Percentiles rank a stretch among this genome's conserved stretches.
These are phyloP conservation scores for Teratosphaeria nubilosa DNA, from an alignment of 2,329 filamentous ascomycete genomes.

Conservation along the genomic window DNA sequence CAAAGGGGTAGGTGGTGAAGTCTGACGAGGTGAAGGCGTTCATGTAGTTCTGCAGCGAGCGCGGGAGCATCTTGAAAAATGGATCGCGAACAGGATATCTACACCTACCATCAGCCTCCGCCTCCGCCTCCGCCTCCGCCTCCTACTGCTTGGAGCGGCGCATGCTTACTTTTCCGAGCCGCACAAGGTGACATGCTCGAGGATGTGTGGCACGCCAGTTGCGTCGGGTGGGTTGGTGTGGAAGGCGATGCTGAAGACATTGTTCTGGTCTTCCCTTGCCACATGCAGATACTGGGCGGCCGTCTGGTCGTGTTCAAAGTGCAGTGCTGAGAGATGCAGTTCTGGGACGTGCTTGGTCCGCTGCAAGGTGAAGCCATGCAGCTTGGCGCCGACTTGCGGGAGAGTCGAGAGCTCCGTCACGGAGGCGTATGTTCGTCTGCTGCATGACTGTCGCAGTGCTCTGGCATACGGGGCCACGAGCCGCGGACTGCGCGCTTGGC, in stretches of 20 bases:
- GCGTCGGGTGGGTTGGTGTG: conserved; percentile 97
- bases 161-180: conserved; percentile 70
- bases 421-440: conserved; percentile 41
- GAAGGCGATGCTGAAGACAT: conserved; percentile 99
- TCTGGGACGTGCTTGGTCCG: conserved; percentile 88
- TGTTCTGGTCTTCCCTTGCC: conserved; percentile 90
- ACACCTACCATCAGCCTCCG: conserved; percentile 8
- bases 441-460: neutral
- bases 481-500: conserved; percentile 13
- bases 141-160: neutral
- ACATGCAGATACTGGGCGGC: conserved; percentile 94
- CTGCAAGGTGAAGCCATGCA: conserved; percentile 88
- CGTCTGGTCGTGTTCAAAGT: conserved; percentile 88
- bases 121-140: neutral
- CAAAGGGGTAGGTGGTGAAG: conserved; percentile 95
- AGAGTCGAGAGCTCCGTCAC: conserved; percentile 67
- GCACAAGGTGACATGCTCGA: conserved; percentile 94
- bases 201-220: conserved; percentile 90
- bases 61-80: conserved; percentile 99
- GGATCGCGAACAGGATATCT: conserved; percentile 96
- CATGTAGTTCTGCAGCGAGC: conserved; percentile 99
- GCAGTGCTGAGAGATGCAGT: conserved; percentile 80
- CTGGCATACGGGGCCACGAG: conserved; percentile 13
- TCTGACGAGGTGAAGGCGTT: conserved; percentile 96
- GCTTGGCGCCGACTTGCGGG: conserved; percentile 69